Evolutionary conservation across 2,329 filamentous ascomycete species (phyloP).

Genomic region (Thelonectria rubi): DNA sequence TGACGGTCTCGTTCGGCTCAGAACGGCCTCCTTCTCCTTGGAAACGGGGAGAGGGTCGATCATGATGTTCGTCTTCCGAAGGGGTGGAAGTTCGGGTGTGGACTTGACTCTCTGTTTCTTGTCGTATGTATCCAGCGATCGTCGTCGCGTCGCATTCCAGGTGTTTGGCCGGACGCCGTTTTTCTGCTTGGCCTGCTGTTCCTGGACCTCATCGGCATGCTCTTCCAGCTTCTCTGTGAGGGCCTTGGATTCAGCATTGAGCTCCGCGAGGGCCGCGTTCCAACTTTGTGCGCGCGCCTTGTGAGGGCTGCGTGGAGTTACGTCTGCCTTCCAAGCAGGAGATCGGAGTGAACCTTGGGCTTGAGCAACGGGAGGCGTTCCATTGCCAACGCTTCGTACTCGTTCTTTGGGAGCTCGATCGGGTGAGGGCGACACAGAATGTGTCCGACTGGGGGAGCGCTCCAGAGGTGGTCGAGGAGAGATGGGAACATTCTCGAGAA

Average conservation of each 20-base stretch:
- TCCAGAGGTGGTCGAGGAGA: slow-evolving; percentile 73
- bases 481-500: slow-evolving; percentile 84
- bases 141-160: slow-evolving; percentile 49
- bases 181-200: slow-evolving; percentile 46
- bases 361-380: slow-evolving; percentile 67
- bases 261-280: slow-evolving; percentile 73
- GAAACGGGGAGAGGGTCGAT: slow-evolving; percentile 86
- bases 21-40: slow-evolving; percentile 85
- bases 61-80: slow-evolving; percentile 80
- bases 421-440: slow-evolving; percentile 64
- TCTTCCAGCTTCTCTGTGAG: slow-evolving; percentile 84
- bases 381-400: slow-evolving; percentile 68
- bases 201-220: slow-evolving; percentile 71
- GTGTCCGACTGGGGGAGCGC: slow-evolving; percentile 61
- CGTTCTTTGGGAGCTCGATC: slow-evolving; percentile 61
- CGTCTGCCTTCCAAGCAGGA: slow-evolving; percentile 62
- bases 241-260: slow-evolving; percentile 77
- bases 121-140: slow-evolving; percentile 48
- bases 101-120: slow-evolving; percentile 68
- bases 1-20: slow-evolving; percentile 81
- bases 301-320: slow-evolving; percentile 51
- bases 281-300: slow-evolving; percentile 75
- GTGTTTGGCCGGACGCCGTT: slow-evolving; percentile 51
- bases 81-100: slow-evolving; percentile 73
- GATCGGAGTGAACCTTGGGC: slow-evolving; percentile 69